Evolutionary conservation across 768 basidiomycete species (phyloP), one percentile per base, ranked within the genome.

Genomic region (Kwoniella shandongensis): DNA sequence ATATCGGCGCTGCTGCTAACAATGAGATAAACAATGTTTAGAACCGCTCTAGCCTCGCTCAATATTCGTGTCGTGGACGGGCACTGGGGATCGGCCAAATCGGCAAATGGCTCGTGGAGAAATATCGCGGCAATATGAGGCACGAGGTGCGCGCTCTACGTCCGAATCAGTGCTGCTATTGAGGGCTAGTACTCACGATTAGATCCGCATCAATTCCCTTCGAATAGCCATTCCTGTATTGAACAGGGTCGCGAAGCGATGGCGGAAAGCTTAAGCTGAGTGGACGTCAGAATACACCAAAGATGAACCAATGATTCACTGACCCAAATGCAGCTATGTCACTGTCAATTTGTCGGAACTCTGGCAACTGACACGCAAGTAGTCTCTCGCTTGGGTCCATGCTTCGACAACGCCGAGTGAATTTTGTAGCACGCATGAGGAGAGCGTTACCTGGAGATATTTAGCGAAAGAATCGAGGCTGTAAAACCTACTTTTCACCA

Each of bases 51-150:
- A 2, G 67, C 54, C 26, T 51, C 64, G 20, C 18, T 48, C 18
- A 63, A 18, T 12, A 69, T 26, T 27, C 62, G 44, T 23, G 36
- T 18, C 4, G 61, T 47, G 8, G 61, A 59, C 5, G 36, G 12
- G 44, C 54, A 51, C 17, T 41, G 36, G 10, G 61, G 57, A 47
- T 66, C 59, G 13, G 35, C 44, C 32, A 69, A 26, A 42, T 60
- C 61, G n/a, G 64, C 67, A 51, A 69, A 69, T 0, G 61, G 64
- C 41, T 65, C 67, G 32, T 69, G 64, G 3, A 69, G 55, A 20
- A 63, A 48, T 44, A 69, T 69, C 12, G 50, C 44, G 4, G 62
- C 59, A 7, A 61, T 50, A 12, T 57, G 54, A 15, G 57, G 52
- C 4, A 69, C 39, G 11, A 69, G 42, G 22, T 65, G 64, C 4